Percentiles rank a stretch among this genome's conserved stretches.
Conservation (phyloP, 2,329 filamentous ascomycete species). For the Colletotrichum lindemuthianum region DNA sequence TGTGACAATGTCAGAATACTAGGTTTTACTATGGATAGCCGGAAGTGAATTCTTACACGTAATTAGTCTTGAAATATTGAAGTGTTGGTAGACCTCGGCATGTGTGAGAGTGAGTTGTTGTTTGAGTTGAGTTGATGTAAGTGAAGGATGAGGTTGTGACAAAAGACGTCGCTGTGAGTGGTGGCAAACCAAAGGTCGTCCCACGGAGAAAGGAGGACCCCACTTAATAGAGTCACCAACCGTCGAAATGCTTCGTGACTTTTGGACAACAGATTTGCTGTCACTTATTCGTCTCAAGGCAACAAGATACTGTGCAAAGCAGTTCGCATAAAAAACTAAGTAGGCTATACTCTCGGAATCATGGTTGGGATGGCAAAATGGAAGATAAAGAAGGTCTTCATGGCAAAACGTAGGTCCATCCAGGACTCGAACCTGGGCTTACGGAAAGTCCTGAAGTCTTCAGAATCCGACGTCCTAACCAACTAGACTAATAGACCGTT, state of each 20-base stretch:
- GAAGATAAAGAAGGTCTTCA: accelerated
- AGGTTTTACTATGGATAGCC: not conserved
- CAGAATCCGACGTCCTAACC: constrained; percentile 37
- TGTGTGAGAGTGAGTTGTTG: not conserved
- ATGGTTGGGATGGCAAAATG: not conserved
- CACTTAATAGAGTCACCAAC: constrained; percentile 31
- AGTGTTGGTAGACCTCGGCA: not conserved
- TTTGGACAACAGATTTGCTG: constrained; percentile 4
- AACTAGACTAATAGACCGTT: constrained; percentile 36
- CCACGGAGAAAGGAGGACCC: constrained; percentile 1
- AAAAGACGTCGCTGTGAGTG: constrained; percentile 26
- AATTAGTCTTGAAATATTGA: not conserved
- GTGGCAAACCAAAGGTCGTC: constrained; percentile 15
- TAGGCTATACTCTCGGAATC: too few species aligned
- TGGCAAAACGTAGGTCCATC: constrained; percentile 25
- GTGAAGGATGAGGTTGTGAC: constrained; percentile 1
- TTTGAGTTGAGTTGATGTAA: not conserved
- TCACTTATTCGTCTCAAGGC: not conserved
- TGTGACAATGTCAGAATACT: not conserved
- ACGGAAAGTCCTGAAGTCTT: constrained; percentile 18
- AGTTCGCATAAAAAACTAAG: not conserved
- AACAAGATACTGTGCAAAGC: not conserved
- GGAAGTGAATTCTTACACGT: not conserved
- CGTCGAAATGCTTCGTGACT: not conserved
- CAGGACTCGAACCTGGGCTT: constrained; percentile 37